Conservation (phyloP, 495 filamentous ascomycete species). For the Penicillium macrosclerotiorum region DNA sequence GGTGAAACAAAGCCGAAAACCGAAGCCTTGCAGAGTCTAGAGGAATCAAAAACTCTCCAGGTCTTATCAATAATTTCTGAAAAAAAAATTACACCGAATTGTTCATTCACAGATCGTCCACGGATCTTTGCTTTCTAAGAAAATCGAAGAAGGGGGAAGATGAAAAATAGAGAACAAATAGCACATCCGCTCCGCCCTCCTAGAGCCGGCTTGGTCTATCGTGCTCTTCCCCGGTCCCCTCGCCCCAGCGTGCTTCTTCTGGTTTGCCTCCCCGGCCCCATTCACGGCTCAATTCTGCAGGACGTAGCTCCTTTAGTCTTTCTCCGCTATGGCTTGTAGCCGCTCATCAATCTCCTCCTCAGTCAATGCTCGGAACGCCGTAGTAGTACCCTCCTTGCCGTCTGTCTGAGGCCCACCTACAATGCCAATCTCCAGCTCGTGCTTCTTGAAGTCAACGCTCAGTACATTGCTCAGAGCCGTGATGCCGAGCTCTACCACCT, state of each 20-base stretch:
- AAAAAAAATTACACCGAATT: conserved; percentile 9
- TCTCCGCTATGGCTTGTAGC: conserved; percentile 95
- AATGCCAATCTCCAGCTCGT: conserved; percentile 95
- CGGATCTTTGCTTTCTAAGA: conserved; percentile 5
- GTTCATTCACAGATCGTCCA: conserved; percentile 21
- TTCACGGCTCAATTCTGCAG: conserved; percentile 4
- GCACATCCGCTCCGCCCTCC: neutral
- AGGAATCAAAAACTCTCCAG: no score
- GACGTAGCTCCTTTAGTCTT: conserved; percentile 63
- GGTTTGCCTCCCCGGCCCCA: neutral
- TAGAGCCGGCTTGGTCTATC: conserved; percentile 2
- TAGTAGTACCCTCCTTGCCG: conserved; percentile 74
- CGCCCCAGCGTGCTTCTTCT: no score
- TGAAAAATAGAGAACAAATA: conserved; percentile 14
- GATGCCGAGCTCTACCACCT: conserved; percentile 95
- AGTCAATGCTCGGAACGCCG: conserved; percentile 81
- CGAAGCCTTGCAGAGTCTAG: conserved; percentile 15
- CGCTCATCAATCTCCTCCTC: conserved; percentile 98
- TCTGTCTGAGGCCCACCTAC: conserved; percentile 79
- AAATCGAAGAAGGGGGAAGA: conserved; percentile 19
- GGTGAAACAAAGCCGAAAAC: conserved; percentile 18
- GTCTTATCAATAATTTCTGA: no score
- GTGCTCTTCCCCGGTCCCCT: neutral
- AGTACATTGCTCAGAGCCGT: conserved; percentile 90
- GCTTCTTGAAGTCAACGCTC: conserved; percentile 99